Evolutionary conservation across 2,329 filamentous ascomycete genomes (phyloP).

Genomic region (Aspergillus transmontanensis): DNA sequence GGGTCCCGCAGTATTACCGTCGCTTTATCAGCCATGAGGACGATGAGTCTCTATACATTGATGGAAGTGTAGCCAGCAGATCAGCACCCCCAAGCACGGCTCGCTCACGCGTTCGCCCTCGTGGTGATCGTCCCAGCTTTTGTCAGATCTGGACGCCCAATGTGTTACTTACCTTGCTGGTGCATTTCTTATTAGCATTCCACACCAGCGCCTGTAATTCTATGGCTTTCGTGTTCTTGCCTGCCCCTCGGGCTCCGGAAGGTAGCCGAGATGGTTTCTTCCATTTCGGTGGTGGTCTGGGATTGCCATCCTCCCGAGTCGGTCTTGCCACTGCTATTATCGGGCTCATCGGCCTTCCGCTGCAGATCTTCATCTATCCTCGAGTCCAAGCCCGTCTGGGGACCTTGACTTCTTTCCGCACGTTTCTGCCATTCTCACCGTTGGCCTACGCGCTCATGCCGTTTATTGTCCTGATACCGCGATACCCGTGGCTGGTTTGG

Average conservation of each 20-base stretch:
- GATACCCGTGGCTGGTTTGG: constrained; percentile 61
- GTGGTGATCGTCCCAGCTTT: constrained; percentile 49
- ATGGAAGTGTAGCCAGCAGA: constrained; percentile 27
- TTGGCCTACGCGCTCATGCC: constrained; percentile 70
- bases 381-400: constrained; percentile 67
- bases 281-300: constrained; percentile 73
- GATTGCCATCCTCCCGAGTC: constrained; percentile 70
- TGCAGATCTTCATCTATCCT: constrained; percentile 74
- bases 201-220: constrained; percentile 76
- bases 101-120: constrained; percentile 29
- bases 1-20: constrained; percentile 34
- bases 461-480: constrained; percentile 70
- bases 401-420: constrained; percentile 67
- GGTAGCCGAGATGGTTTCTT: constrained; percentile 43
- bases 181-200: constrained; percentile 70
- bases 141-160: constrained; percentile 57
- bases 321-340: constrained; percentile 78
- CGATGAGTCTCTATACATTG: constrained; percentile 37
- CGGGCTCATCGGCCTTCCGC: constrained; percentile 71
- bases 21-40: constrained; percentile 33
- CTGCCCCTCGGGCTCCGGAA: constrained; percentile 63
- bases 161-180: constrained; percentile 60
- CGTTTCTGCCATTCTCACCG: constrained; percentile 71
- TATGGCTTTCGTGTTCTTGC: constrained; percentile 76
- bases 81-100: constrained; percentile 31